Evolutionary conservation across 208 protist genomes (phyloP), one percentile per base, ranked within the genome.

Genomic region (Wallacemonas sp.): DNA sequence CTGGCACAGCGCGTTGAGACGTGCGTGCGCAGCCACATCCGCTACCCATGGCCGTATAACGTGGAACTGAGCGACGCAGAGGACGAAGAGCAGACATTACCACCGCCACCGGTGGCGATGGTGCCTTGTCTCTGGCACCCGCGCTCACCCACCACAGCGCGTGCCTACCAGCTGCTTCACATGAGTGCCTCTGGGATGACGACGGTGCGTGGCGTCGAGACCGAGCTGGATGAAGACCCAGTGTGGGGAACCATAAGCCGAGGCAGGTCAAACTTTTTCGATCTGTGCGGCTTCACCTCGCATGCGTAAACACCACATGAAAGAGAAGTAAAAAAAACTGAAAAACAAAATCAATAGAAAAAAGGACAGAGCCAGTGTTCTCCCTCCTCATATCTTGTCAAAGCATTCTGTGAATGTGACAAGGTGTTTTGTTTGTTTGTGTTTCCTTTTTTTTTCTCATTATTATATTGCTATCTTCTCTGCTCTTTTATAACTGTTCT

Each of bases 261-360:
- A n/a, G n/a, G n/a, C n/a, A n/a, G n/a, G n/a, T n/a, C n/a, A n/a
- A 46, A 19, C 42, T 39, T 59, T 39, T 47, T 62, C 55, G 55
- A 44, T n/a, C 19, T 62, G 21, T 33, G 44, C 8, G 30, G 39
- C n/a, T n/a, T n/a, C n/a, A n/a, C n/a, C n/a, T n/a, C n/a, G n/a
- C n/a, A n/a, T n/a, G n/a, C n/a, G n/a, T n/a, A n/a, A n/a, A n/a
- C n/a, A n/a, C n/a, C n/a, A n/a, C n/a, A n/a, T n/a, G n/a, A n/a
- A n/a, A n/a, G n/a, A n/a, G n/a, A n/a, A n/a, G n/a, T n/a, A n/a
- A n/a, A n/a, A n/a, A n/a, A n/a, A n/a, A n/a, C n/a, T n/a, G n/a
- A n/a, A n/a, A n/a, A n/a, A n/a, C n/a, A n/a, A n/a, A n/a, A n/a
- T n/a, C n/a, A n/a, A n/a, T n/a, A n/a, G n/a, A n/a, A n/a, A n/a